A percentile compares a stretch with the other conserved stretches of the same genome.
Conservation (phyloP, 2,329 filamentous ascomycete genomes). For the Lecanicillium sp. region DNA sequence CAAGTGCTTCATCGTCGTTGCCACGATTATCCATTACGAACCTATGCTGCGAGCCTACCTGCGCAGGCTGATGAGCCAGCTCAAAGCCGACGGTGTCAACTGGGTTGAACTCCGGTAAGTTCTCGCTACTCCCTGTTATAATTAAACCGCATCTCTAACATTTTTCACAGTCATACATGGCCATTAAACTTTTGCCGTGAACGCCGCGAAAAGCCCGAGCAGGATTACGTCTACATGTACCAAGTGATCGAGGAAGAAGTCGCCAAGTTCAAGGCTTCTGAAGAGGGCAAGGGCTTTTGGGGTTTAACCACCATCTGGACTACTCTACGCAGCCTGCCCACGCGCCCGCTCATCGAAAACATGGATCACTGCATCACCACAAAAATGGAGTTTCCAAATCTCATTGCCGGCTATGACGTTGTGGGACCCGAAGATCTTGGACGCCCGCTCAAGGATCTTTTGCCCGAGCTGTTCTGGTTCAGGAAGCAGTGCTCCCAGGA, state of each 20-base stretch:
- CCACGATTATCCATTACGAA: slow-evolving; percentile 77
- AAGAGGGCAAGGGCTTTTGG: slow-evolving; percentile 71
- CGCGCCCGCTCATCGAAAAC: slow-evolving; percentile 60
- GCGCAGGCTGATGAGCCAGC: slow-evolving; percentile 57
- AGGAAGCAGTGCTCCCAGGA: slow-evolving; percentile 73
- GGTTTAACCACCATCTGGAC: slow-evolving; percentile 83
- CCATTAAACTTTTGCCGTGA: slow-evolving; percentile 59
- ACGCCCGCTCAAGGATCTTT: slow-evolving; percentile 63
- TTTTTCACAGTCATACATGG: slow-evolving; percentile 54
- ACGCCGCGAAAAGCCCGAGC: slow-evolving; percentile 56
- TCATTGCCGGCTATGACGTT: slow-evolving; percentile 82
- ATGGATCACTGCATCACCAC: slow-evolving; percentile 85
- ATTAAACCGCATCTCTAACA: background rate
- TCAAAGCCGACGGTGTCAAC: slow-evolving; percentile 73
- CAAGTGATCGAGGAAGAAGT: slow-evolving; percentile 70
- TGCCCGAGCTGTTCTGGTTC: slow-evolving; percentile 91
- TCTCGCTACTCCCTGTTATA: background rate
- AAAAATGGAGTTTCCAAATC: slow-evolving; percentile 69
- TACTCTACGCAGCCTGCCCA: slow-evolving; percentile 54
- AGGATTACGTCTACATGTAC: slow-evolving; percentile 62
- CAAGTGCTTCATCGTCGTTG: slow-evolving; percentile 64
- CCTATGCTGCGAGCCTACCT: slow-evolving; percentile 77
- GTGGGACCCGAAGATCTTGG: slow-evolving; percentile 83
- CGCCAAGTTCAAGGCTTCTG: slow-evolving; percentile 60
- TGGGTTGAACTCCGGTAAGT: slow-evolving; percentile 68